Base-by-base conservation (phyloP, 192 early-diverging fungal genomes). In the Gigaspora rosea region DNA sequence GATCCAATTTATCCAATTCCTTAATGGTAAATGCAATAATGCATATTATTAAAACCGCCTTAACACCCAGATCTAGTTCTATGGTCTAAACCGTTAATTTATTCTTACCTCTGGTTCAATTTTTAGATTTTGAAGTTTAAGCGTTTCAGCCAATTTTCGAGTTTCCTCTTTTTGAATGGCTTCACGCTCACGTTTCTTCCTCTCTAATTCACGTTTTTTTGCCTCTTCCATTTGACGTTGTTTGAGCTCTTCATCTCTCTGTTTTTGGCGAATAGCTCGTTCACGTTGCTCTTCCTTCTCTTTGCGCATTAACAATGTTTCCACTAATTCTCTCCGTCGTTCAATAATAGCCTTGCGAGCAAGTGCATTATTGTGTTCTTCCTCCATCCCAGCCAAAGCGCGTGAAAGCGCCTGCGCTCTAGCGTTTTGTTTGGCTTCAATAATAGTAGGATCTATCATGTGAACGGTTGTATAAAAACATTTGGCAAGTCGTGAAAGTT, bases 301-400 rank as follows among this genome's bases (percentile, higher is more conserved):
- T 80, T 88, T 88, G 80, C 92, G 91, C 8, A 87, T 86, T 71
- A 91, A 78, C 71, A 91, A 85, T 16, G 90, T 91, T 80, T 94
- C 93, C 58, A 92, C 87, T 7, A 90, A 78, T 76, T 93, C 91
- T 89, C 93, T 94, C 74, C 90, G 85, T 56, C 88, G 90, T 59
- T 99, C 95, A 80, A 99, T 97, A 47, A 97, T 89, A 27, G 88
- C 82, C 82, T 94, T 92, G 77, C 96, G 90, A 54, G 91, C 88
- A 15, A 91, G 79, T 22, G 93, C 90, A 18, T 82, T 78, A 77
- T 91, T 87, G 84, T 95, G 92, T 83, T 99, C 98, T 81, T 93
- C 90, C 73, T 92, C 85, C 80, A 93, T 88, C 70, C 85, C 85
- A 76, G 88, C 81, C 46, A 94, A 80, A 36, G 97, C 97, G 33